Evolutionary conservation across 192 early-diverging fungal genomes (phyloP).

Genomic region (Entophlyctis luteolus): DNA sequence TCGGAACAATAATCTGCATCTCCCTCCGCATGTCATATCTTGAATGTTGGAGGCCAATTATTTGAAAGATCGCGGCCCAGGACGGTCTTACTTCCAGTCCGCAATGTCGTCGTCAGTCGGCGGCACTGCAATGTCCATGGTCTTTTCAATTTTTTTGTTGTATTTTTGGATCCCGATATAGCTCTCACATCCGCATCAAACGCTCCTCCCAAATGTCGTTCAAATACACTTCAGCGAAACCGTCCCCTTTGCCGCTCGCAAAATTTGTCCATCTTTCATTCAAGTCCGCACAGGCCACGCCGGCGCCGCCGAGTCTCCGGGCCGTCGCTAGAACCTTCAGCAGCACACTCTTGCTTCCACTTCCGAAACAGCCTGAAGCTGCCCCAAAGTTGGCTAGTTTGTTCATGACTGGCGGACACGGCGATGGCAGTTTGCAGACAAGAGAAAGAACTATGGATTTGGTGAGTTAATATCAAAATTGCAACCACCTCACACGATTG

Average conservation of each 20-base stretch:
- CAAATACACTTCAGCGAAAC: not conserved
- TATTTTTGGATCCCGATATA: no score
- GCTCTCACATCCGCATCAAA: no score
- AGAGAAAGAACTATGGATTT: conserved; percentile 7
- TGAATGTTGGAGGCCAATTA: not conserved
- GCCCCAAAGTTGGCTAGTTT: not conserved
- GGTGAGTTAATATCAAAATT: no score
- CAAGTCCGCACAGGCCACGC: not conserved
- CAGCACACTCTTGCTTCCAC: not conserved
- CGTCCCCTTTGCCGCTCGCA: not conserved
- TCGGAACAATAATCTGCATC: conserved; percentile 72
- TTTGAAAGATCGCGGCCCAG: not conserved
- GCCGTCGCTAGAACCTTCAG: not conserved
- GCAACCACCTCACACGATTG: no score
- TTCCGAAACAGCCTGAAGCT: not conserved
- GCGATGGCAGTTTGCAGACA: conserved; percentile 3
- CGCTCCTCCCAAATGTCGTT: no score
- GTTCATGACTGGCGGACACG: not conserved
- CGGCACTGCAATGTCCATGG: no score
- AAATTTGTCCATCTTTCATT: not conserved
- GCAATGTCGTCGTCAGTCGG: not conserved
- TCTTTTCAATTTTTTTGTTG: no score
- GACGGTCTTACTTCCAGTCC: not conserved
- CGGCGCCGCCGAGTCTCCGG: no score
- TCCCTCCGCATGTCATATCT: conserved; percentile 76